Conservation (phyloP, 2,329 filamentous ascomycete genomes). For the Fusarium sp. region DNA sequence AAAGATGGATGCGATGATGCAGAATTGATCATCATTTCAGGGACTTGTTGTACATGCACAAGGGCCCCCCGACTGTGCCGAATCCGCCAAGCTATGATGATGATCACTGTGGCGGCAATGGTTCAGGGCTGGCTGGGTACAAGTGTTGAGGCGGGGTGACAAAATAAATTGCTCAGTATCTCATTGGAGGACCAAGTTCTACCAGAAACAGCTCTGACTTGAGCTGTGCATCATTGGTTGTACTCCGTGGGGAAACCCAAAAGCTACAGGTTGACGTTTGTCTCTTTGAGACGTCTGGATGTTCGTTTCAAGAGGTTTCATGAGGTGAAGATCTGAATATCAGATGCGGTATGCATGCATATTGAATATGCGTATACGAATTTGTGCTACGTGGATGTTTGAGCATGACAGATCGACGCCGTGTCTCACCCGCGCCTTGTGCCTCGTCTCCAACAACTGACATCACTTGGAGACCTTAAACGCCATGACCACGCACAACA, state of each 20-base stretch:
- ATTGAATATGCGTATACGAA: not conserved
- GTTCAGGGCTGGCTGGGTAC: constrained; percentile 5
- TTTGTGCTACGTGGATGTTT: constrained; percentile 3
- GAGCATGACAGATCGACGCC: constrained; percentile 24
- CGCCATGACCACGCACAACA: not conserved
- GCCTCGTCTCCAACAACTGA: constrained; percentile 8
- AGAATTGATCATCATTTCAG: constrained; percentile 30
- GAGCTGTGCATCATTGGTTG: constrained; percentile 23
- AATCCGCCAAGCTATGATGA: constrained; percentile 24
- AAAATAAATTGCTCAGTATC: constrained; percentile 11
- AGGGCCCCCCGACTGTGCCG: constrained; percentile 12
- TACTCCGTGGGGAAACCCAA: constrained; percentile 3
- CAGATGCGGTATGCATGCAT: not conserved
- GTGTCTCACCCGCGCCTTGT: not conserved
- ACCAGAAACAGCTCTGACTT: not conserved
- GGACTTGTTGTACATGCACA: constrained; percentile 13
- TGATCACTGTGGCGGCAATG: constrained; percentile 32
- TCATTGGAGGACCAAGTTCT: not conserved
- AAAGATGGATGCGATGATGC: constrained; percentile 9
- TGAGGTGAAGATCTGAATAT: constrained; percentile 1
- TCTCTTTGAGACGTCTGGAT: constrained; percentile 10
- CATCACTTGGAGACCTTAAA: constrained; percentile 18
- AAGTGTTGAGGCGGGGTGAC: not conserved
- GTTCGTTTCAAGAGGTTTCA: constrained; percentile 32
- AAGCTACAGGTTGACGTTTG: not conserved